These are phyloP conservation scores for Penicillium sp. DNA, from an alignment of 2,329 filamentous ascomycete species.

Conservation along the genomic window DNA sequence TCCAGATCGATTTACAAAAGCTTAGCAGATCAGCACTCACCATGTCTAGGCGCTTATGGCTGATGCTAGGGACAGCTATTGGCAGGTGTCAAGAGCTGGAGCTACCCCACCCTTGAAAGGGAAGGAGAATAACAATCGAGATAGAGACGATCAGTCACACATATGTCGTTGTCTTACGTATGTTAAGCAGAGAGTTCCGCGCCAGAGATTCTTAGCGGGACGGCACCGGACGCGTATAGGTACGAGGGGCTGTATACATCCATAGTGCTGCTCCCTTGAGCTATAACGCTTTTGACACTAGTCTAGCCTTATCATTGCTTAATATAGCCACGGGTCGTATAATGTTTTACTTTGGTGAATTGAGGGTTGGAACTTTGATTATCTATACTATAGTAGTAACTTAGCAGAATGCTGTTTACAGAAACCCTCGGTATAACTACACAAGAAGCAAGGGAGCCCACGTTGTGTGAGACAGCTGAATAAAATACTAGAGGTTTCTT, in stretches of 20 bases:
- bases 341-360: not conserved
- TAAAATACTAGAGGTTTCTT: no score
- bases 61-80: not conserved
- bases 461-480: not conserved
- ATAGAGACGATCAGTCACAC: not conserved
- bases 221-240: constrained; percentile 21
- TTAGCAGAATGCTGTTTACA: constrained; percentile 8
- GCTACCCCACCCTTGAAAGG: not conserved
- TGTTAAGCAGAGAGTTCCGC: constrained; percentile 13
- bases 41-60: constrained; percentile 1
- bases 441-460: not conserved
- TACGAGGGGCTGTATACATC: constrained; percentile 15
- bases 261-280: not conserved
- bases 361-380: not conserved
- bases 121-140: not conserved
- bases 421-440: not conserved
- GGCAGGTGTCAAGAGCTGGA: not conserved
- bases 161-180: constrained; percentile 17
- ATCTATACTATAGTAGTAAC: not conserved
- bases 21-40: constrained; percentile 17
- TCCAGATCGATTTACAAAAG: constrained; percentile 16
- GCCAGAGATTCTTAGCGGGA: constrained; percentile 16
- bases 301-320: not conserved
- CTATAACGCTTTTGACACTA: not conserved
- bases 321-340: not conserved